phyloP scores from a whole-genome alignment of 768 basidiomycete species.

The Boletus eberwhitei region DNA sequence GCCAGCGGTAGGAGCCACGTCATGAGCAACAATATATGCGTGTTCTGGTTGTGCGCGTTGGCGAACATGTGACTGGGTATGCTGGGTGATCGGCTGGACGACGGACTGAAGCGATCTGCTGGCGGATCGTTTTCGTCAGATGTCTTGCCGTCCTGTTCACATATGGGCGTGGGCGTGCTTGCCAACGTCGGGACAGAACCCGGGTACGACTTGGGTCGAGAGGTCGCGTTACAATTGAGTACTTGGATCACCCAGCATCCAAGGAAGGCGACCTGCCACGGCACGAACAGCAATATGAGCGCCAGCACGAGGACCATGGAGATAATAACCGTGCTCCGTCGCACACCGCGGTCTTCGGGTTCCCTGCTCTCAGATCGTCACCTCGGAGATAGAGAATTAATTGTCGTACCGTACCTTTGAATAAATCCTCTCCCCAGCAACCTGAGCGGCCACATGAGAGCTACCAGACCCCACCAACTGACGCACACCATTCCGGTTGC shows the following conservation, averaged over 20 bases:
- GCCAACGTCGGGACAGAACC: slow-evolving; percentile 27
- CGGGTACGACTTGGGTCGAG: slow-evolving; percentile 12
- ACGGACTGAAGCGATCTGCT: background rate
- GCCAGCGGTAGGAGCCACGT: slow-evolving; percentile 77
- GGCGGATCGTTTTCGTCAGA: slow-evolving; percentile 13
- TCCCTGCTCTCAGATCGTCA: slow-evolving; percentile 9
- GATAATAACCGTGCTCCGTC: slow-evolving; percentile 47
- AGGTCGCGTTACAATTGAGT: slow-evolving; percentile 50
- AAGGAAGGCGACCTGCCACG: slow-evolving; percentile 90
- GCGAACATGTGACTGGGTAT: background rate
- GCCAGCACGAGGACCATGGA: slow-evolving; percentile 60
- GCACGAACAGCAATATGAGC: slow-evolving; percentile 73
- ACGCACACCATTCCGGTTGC: slow-evolving; percentile 63
- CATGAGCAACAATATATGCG: slow-evolving; percentile 70
- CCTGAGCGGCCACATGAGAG: slow-evolving; percentile 46
- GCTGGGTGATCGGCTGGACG: background rate
- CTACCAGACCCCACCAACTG: slow-evolving; percentile 52
- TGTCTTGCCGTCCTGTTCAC: background rate
- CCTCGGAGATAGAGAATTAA: background rate
- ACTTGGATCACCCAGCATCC: slow-evolving; percentile 81
- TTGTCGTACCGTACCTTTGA: slow-evolving; percentile 11
- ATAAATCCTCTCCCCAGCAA: slow-evolving; percentile 9
- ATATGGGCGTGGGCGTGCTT: slow-evolving; percentile 26
- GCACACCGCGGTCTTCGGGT: slow-evolving; percentile 37
- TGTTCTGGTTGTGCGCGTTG: slow-evolving; percentile 46